Evolutionary conservation across 345 rosid species (phyloP).

Genomic region (Eucalyptus sideroxylon): DNA sequence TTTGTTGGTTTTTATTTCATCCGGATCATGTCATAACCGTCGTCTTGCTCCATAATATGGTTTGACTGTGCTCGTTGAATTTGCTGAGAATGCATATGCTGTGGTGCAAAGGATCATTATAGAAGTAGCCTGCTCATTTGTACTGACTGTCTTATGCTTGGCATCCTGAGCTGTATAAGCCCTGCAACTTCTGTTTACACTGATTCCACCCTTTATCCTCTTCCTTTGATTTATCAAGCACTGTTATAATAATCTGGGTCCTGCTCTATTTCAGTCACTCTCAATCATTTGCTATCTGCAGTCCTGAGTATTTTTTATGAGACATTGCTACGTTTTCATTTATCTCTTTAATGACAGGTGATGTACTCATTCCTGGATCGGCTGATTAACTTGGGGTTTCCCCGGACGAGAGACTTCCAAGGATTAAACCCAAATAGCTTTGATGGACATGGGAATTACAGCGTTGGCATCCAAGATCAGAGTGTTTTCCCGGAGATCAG

Average conservation of each 20-base stretch:
- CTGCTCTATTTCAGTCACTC: neutral
- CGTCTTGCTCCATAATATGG: neutral
- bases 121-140: neutral
- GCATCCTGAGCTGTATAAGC: neutral
- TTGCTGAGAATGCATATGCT: neutral
- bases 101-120: neutral
- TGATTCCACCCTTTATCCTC: neutral
- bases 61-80: neutral
- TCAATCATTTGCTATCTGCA: neutral
- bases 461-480: slow-evolving; percentile 74
- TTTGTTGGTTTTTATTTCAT: neutral
- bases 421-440: slow-evolving; percentile 81
- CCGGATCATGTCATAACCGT: neutral
- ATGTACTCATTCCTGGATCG: slow-evolving; percentile 92
- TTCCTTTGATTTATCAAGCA: neutral
- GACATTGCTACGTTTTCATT: neutral
- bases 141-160: neutral
- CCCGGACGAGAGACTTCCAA: slow-evolving; percentile 88
- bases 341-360: slow-evolving; percentile 22
- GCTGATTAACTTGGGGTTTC: slow-evolving; percentile 86
- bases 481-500: slow-evolving; percentile 81
- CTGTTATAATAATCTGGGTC: neutral
- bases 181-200: neutral
- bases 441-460: slow-evolving; percentile 90
- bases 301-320: neutral